These are phyloP conservation scores for Parathielavia appendiculata DNA, from an alignment of 495 filamentous ascomycete genomes.

Conservation along the genomic window DNA sequence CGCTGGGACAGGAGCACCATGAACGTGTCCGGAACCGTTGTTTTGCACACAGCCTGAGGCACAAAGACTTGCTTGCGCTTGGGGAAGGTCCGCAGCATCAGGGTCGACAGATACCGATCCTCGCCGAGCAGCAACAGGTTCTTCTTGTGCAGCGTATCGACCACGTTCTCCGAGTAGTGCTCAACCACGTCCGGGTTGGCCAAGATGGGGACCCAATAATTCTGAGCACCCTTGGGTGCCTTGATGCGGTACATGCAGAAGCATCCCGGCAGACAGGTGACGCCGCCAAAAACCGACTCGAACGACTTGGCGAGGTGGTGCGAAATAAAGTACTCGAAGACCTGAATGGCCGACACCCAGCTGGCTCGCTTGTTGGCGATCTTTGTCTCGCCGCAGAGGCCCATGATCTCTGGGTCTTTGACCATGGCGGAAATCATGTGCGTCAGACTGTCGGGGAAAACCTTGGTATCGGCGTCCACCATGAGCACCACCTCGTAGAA, in stretches of 20 bases:
- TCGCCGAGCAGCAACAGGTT: conserved; percentile 92
- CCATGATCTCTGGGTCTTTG: conserved; percentile 98
- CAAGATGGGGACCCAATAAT: conserved; percentile 98
- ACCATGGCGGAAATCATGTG: conserved; percentile 99
- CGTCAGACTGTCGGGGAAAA: conserved; percentile 95
- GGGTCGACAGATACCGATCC: conserved; percentile 92
- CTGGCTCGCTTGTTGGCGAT: conserved; percentile 95
- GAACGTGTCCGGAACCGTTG: conserved; percentile 89
- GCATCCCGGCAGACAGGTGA: conserved; percentile 97
- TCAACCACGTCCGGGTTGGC: conserved; percentile 98
- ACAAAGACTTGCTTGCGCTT: conserved; percentile 99
- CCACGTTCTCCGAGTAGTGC: conserved; percentile 98
- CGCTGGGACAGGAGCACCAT: conserved; percentile 89
- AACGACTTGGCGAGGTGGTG: conserved; percentile 96
- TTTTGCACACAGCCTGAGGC: conserved; percentile 98
- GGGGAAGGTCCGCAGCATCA: conserved; percentile 98
- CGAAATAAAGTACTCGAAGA: conserved; percentile 99
- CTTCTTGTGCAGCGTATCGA: conserved; percentile 99
- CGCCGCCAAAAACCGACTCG: conserved; percentile 97
- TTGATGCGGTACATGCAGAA: conserved; percentile 99
- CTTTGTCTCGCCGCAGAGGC: conserved; percentile 97
- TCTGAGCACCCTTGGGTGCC: conserved; percentile 94
- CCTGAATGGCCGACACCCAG: conserved; percentile 98
- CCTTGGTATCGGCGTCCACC: conserved; percentile 98
- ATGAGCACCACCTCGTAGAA: conserved; percentile 97